Base-by-base conservation (phyloP, 768 basidiomycete species). In the Lactifluus volemus region DNA sequence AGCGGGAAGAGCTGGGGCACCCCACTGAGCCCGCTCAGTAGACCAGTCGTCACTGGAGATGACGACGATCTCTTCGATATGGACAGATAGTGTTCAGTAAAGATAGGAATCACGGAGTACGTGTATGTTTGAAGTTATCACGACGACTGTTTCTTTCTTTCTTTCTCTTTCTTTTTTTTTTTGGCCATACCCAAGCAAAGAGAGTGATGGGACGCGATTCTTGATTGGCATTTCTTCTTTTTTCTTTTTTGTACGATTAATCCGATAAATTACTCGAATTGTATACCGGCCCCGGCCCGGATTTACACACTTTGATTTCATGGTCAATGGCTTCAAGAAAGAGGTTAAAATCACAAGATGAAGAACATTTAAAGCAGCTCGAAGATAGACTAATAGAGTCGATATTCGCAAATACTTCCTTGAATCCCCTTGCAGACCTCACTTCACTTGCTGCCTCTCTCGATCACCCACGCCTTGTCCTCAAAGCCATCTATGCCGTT, bases 371-470 rank as follows among this genome's bases (percentile, higher is more conserved):
- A 50, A 76, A 80, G 65, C 60, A 63, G 11, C 74, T 89, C 12
- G 89, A 92, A 70, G 69, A 75, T 30, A 73, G 75, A 48, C 73
- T 94, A 19, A 82, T 78, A 0, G 59, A 73, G 1, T 83, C 89
- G 0, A 74, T 85, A 4, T 68, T 78, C 8, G 67, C 74, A 6
- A 81, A 84, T 63, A 66, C 75, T 14, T 89, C 92, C 19, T 77
- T 97, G 47, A 98, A 97, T 68, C 75, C 81, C 32, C 72, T 97
- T 21, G 82, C 85, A 12, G 88, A 92, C 70, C 82, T 97, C 8
- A 70, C 92, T 55, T 75, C 81, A 15, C 71, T 91, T 34, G 77
- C 84, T 0, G 71, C 77, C 34, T 70, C 74, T 17, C 70, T 78
- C 1, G 67, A 75, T 45, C 78, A 83, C 44, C 75, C 88, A 0